Evolutionary conservation across 73 alveolate genomes (phyloP), one percentile per base, ranked within the genome.

Genomic region (Paramecium sexaurelia): DNA sequence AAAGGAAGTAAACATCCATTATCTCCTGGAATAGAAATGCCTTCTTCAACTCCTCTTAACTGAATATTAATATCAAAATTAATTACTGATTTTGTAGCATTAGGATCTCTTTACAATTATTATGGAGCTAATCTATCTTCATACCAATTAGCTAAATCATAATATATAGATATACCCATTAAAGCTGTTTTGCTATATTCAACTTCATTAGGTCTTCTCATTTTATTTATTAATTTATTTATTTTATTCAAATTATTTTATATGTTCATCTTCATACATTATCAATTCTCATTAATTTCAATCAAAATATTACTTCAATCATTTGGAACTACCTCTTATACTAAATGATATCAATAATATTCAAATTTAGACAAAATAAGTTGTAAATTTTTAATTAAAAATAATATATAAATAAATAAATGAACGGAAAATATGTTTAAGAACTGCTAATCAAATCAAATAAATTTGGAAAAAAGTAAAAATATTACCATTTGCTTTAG

Each of bases 141-240:
- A 41, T 78, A 78, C 90, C 90, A 78, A 43, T 78, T 78, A 4
- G 90, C 90, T 78, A 78, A 7, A 78, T 39, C 15, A 43, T 19
- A 2, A 20, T 19, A 41, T 1, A 8, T 11, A 2, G n/a, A n/a
- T n/a, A 40, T 78, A 78, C 90, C 90, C 90, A 78, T 78, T 43
- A 78, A 78, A 29, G 90, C 43, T 11, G 68, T 39, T 41, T 78
- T 78, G 75, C 40, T 24, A 78, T 41, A 78, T 20, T 78, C 90
- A 78, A 78, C 90, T 78, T 78, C 90, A 41, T 78, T 45, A 7
- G 90, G 90, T 27, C 90, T 37, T 78, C 90, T 78, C 90, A 78
- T 78, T 51, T 51, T 17, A 17, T 4, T 29, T 41, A 40, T 41
- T 78, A 78, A 24, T 39, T 41, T 29, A 78, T 29, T 39, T 29